These are phyloP conservation scores for Quercus mongolica DNA, from an alignment of 306 rosid species.

Conservation along the genomic window DNA sequence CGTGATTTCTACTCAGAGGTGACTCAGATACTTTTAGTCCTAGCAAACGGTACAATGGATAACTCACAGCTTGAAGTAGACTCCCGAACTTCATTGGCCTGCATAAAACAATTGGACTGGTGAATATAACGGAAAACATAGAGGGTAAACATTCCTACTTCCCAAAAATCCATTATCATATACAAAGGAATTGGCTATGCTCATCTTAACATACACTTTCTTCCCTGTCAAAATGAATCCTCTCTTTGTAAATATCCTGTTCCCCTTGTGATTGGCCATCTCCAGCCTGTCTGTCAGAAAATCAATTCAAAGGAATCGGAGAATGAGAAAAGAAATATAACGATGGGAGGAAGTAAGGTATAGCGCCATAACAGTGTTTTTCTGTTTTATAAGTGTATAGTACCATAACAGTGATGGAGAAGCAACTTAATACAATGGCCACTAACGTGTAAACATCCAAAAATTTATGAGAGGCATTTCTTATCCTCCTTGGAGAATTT, in stretches of 20 bases:
- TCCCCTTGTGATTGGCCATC: slow-evolving; percentile 35
- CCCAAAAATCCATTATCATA: slow-evolving; percentile 11
- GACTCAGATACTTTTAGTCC: slow-evolving; percentile 16
- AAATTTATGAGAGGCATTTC: not conserved
- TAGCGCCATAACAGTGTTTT: slow-evolving; percentile 1
- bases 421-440: not conserved
- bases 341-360: slow-evolving; percentile 20
- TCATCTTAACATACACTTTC: slow-evolving; percentile 44
- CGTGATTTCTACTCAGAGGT: slow-evolving; percentile 4
- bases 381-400: not conserved
- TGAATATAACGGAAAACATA: slow-evolving; percentile 11
- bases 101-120: slow-evolving; percentile 22
- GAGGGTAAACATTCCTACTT: not conserved
- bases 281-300: slow-evolving; percentile 52
- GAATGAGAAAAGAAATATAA: slow-evolving; percentile 18
- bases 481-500: not conserved
- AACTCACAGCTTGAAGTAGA: slow-evolving; percentile 44
- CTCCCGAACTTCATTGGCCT: slow-evolving; percentile 55
- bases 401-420: not conserved
- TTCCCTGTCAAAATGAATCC: slow-evolving; percentile 35
- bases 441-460: not conserved
- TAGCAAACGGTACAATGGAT: slow-evolving; percentile 12
- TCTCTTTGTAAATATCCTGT: slow-evolving; percentile 34
- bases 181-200: slow-evolving; percentile 11
- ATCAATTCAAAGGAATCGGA: slow-evolving; percentile 32